Percentiles rank a stretch among this genome's conserved stretches.
Evolutionary conservation across 768 basidiomycete species (phyloP).

Genomic region (Trametes gibbosa): DNA sequence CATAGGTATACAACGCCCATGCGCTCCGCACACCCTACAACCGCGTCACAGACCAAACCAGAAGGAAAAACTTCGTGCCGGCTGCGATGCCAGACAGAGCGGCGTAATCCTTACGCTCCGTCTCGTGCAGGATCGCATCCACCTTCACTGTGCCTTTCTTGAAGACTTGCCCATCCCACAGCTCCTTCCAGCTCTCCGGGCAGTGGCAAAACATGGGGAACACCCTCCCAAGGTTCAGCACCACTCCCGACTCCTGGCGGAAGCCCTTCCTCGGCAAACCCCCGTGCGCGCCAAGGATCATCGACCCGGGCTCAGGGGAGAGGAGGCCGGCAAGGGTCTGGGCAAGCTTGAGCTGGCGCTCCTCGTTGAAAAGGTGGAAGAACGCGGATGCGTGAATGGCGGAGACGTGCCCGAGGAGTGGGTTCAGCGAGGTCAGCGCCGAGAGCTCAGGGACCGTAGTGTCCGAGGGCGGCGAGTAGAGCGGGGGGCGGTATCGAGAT

Average conservation of each 20-base stretch:
- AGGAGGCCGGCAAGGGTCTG: conserved; percentile 38
- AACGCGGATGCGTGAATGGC: conserved; percentile 48
- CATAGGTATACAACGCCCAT: not conserved
- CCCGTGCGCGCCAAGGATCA: conserved; percentile 43
- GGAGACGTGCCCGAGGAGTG: conserved; percentile 44
- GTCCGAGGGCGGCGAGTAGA: conserved; percentile 7
- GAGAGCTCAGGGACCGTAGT: conserved; percentile 27
- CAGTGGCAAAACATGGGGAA: conserved; percentile 33
- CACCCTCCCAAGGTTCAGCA: not conserved
- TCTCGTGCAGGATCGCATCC: conserved; percentile 16
- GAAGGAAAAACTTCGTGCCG: not conserved
- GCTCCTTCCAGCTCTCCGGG: conserved; percentile 34
- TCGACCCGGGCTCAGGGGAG: conserved; percentile 39
- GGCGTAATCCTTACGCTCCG: not conserved
- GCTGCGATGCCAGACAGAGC: not conserved
- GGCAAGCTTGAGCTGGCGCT: conserved; percentile 38
- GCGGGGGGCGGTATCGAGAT: conserved; percentile 34
- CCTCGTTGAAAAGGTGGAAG: conserved; percentile 46
- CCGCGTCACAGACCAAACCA: conserved; percentile 15
- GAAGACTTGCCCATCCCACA: conserved; percentile 40
- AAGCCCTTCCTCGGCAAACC: conserved; percentile 32
- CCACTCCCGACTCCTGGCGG: not conserved
- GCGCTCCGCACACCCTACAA: not conserved
- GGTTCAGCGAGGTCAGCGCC: conserved; percentile 40
- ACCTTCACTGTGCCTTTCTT: conserved; percentile 32